These are phyloP conservation scores for Penicillium glabrum DNA, from an alignment of 2,329 filamentous ascomycete genomes.

Conservation along the genomic window DNA sequence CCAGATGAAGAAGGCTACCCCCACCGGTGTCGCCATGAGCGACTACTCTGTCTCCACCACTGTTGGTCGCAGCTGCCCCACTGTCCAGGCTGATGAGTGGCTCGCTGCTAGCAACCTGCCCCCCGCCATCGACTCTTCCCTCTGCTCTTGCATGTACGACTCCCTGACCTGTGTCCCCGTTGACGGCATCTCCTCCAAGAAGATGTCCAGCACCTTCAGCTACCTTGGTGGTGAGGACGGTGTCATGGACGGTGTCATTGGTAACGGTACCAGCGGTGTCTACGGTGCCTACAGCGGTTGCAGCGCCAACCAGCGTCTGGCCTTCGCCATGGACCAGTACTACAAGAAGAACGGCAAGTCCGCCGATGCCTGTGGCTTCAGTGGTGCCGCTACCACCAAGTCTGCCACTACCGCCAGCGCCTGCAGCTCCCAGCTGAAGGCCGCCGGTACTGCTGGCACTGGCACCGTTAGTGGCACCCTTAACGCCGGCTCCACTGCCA, in stretches of 20 bases:
- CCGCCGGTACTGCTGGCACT: slow-evolving; percentile 37
- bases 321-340: slow-evolving; percentile 49
- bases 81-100: slow-evolving; percentile 62
- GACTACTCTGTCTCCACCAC: slow-evolving; percentile 75
- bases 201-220: slow-evolving; percentile 68
- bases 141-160: slow-evolving; percentile 84
- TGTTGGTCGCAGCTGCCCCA: slow-evolving; percentile 69
- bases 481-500: slow-evolving; percentile 23
- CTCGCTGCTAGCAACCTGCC: slow-evolving; percentile 69
- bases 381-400: slow-evolving; percentile 41
- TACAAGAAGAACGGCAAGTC: slow-evolving; percentile 41
- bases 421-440: slow-evolving; percentile 22
- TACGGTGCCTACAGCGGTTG: slow-evolving; percentile 54
- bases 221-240: slow-evolving; percentile 41
- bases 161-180: slow-evolving; percentile 70
- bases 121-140: slow-evolving; percentile 72
- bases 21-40: slow-evolving; percentile 63
- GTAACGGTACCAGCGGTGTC: slow-evolving; percentile 40
- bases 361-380: slow-evolving; percentile 46
- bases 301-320: slow-evolving; percentile 44
- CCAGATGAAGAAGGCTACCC: slow-evolving; percentile 67
- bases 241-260: slow-evolving; percentile 41
- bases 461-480: slow-evolving; percentile 41
- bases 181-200: slow-evolving; percentile 55
- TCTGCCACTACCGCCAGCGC: slow-evolving; percentile 24